Evolutionary conservation across 2,329 filamentous ascomycete genomes (phyloP).

Genomic region (Metarhizium album): DNA sequence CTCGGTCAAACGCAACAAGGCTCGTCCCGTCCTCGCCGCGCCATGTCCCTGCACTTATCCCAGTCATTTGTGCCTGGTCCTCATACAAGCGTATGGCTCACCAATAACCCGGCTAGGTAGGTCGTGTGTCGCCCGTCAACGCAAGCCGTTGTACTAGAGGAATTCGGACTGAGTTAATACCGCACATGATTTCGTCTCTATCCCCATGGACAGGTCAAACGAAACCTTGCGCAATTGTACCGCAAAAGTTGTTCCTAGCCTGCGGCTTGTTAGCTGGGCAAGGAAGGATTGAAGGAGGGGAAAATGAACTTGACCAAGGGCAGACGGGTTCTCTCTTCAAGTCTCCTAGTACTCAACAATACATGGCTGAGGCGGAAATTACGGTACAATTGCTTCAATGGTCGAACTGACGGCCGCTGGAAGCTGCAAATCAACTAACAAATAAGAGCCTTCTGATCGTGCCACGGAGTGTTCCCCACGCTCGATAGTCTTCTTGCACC

Average conservation of each 20-base stretch:
- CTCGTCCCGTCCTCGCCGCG: constrained; percentile 24
- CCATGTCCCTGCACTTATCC: constrained; percentile 6
- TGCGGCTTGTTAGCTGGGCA: not conserved
- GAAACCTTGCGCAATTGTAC: not conserved
- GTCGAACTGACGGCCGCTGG: too few relatives aligned
- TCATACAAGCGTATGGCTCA: not conserved
- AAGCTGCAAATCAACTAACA: not conserved
- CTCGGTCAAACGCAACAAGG: constrained; percentile 17
- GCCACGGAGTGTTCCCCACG: not conserved
- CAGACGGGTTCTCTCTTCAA: too few relatives aligned
- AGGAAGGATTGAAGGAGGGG: too few relatives aligned
- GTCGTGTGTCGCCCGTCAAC: not conserved
- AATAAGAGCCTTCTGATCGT: not conserved
- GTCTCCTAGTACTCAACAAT: too few relatives aligned
- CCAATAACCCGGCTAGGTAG: not conserved
- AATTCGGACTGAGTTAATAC: not conserved
- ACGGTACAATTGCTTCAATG: too few relatives aligned
- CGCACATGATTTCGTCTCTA: not conserved
- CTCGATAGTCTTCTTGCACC: not conserved
- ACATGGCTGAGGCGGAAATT: too few relatives aligned
- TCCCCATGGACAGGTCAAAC: not conserved
- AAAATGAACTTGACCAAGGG: too few relatives aligned
- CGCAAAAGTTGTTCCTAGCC: not conserved
- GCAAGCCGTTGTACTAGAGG: not conserved
- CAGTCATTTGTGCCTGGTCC: not conserved